Evolutionary conservation across 495 filamentous ascomycete genomes (phyloP), one percentile per base, ranked within the genome.

Genomic region (Penicillium antarcticum): DNA sequence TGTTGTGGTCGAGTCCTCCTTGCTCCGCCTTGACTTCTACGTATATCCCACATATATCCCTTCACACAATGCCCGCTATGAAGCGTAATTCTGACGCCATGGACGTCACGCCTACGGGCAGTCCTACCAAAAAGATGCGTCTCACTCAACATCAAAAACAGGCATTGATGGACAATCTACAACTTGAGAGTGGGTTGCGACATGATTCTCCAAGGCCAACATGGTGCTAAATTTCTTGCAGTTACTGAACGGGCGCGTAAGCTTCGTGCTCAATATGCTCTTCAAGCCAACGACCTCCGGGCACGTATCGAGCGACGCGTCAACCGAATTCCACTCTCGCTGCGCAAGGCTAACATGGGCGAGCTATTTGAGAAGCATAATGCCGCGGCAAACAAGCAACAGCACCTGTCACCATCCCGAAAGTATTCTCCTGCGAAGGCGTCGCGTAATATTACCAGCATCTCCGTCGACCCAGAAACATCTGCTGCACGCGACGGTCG

Each of bases 201-300:
- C 6, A 9, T 44, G 23, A 18, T 36, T n/a, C 17, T 9, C 13
- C 3, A 2, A 36, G 5, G 14, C n/a, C 1, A n/a, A 5, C 5
- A 18, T n/a, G 11, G 12, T 18, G 12, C 50, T 49, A 13, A 45
- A 39, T 29, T 16, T 1, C 17, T 5, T 38, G 11, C 57, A 97
- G 94, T 97, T 55, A 92, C 89, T 23, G 91, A 96, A 71, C 85
- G 94, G 57, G 90, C 89, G 32, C 82, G 94, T 46, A 95, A 94
- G 68, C 82, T 97, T 21, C 87, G 92, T 54, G 85, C 92, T 4
- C 91, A 95, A 68, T 96, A 95, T 73, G 86, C 86, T 29, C 76
- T 95, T 31, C 91, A 95, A 68, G 86, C 89, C 11, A 86, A 89
- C 63, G 87, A 87, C 52, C 79, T 97, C 11, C 81, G 86, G 36